Base-by-base conservation (phyloP, 164 flowering plant species). In the Aristolochia fimbriata region DNA sequence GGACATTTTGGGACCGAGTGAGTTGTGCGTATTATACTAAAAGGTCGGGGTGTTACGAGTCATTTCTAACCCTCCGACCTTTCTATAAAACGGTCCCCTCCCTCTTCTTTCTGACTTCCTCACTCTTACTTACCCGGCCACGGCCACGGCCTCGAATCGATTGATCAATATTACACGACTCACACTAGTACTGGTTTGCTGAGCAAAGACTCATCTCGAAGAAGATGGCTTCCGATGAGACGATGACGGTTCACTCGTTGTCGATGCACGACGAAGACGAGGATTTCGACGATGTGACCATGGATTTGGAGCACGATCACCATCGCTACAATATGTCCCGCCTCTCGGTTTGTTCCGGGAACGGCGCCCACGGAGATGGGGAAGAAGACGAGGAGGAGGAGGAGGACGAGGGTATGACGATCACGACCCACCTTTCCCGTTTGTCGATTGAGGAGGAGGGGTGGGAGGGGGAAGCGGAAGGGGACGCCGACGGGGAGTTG, bases 401-500 rank as follows among this genome's bases (percentile, higher is more conserved):
- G 15, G 73, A 50, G 12, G 60, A 19, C 4, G 61, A 41, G 16
- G 60, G 70, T 57, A 60, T 58, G 43, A 65, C 66, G 43, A 10
- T 37, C 9, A 37, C 12, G 43, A 37, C 43, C 62, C 63, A 30
- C 59, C 57, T 83, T 78, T 75, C 84, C 2, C 33, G 62, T 23
- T 65, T 79, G 69, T 80, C 79, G 10, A 63, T 77, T 6, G 55
- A 50, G 9, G 81, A 81, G 21, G 71, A 37, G 9, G 4, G 43
- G 9, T 80, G 79, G 21, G 71, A 37, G 9, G 4, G 43, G 43
- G 43, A 37, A 10, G 43, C 76, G 61, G 74, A 70, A 14, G 79
- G 71, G 0, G 82, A 81, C 30, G 79, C 73, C 1, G 82, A 81
- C 41, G 83, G 65, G 25, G 83, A 81, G n/a, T 56, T 68, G 3